phyloP scores from a whole-genome alignment of 768 basidiomycete genomes.

The Mycena capillaripes region DNA sequence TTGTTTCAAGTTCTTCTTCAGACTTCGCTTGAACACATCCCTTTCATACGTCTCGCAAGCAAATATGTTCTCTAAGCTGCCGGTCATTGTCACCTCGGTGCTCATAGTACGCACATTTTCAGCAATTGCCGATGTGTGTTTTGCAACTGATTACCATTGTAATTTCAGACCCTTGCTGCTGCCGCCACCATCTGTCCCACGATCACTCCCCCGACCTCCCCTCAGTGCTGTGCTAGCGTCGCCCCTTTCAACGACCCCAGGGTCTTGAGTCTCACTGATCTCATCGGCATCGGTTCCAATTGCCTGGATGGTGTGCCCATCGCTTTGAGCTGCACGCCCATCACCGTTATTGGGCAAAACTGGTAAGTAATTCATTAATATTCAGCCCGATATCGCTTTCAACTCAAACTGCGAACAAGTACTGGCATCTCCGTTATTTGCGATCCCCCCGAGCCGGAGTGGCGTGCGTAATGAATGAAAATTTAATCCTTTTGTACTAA shows the following conservation, averaged over 20 bases:
- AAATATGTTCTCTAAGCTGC: neutral
- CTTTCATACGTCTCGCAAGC: neutral
- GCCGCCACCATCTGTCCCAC: neutral
- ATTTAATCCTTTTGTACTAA: neutral
- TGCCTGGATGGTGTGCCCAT: neutral
- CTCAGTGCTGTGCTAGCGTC: neutral
- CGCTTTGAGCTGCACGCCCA: neutral
- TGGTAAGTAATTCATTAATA: neutral
- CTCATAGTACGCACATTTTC: neutral
- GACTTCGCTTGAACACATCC: neutral
- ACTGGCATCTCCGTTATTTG: neutral
- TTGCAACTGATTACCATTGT: neutral
- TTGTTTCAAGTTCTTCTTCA: neutral
- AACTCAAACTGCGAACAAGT: neutral
- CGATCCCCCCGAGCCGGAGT: neutral
- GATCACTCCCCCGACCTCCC: neutral
- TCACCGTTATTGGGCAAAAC: neutral
- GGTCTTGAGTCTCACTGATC: neutral
- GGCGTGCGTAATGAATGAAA: neutral
- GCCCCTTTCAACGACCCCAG: neutral
- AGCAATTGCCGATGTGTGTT: neutral
- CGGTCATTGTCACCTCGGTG: neutral
- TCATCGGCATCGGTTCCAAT: neutral
- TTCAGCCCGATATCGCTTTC: neutral
- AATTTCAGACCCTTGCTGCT: slow-evolving; percentile 1